A percentile compares a stretch with the other conserved stretches of the same genome.
Evolutionary conservation across 495 filamentous ascomycete species (phyloP).

Genomic region (Glutinoglossum americanum): DNA sequence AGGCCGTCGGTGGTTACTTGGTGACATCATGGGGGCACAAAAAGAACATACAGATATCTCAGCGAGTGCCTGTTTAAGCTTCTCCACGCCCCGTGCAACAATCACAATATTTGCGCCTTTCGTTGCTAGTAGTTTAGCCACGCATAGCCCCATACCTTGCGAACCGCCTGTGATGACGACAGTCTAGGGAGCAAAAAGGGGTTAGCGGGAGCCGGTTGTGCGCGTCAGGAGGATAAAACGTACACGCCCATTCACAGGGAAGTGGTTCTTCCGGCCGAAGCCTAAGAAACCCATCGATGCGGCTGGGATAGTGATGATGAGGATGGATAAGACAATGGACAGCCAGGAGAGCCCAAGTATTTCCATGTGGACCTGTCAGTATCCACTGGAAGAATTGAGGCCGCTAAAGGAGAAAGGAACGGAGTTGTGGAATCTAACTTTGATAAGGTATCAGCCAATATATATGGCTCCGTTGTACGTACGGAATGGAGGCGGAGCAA

Average conservation of each 20-base stretch:
- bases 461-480: too few species aligned
- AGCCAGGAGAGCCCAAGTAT: conserved; percentile 4
- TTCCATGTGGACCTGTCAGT: too few species aligned
- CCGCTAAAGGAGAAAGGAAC: neutral
- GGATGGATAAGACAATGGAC: conserved; percentile 11
- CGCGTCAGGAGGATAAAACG: conserved; percentile 11
- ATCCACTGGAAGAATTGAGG: neutral
- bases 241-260: conserved; percentile 65
- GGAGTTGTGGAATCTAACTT: too few species aligned
- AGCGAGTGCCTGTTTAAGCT: conserved; percentile 50
- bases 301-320: conserved; percentile 20
- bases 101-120: conserved; percentile 80
- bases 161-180: conserved; percentile 81
- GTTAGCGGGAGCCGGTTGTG: conserved; percentile 1
- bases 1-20: too few species aligned
- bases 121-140: conserved; percentile 46
- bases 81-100: conserved; percentile 51
- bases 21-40: too few species aligned
- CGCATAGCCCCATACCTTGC: conserved; percentile 68
- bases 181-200: conserved; percentile 29
- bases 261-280: conserved; percentile 46
- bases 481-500: too few species aligned
- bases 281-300: conserved; percentile 36
- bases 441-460: too few species aligned
- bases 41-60: conserved; percentile 32